phyloP scores from a whole-genome alignment of 495 filamentous ascomycete species.

The Hypoxylon lenormandii region DNA sequence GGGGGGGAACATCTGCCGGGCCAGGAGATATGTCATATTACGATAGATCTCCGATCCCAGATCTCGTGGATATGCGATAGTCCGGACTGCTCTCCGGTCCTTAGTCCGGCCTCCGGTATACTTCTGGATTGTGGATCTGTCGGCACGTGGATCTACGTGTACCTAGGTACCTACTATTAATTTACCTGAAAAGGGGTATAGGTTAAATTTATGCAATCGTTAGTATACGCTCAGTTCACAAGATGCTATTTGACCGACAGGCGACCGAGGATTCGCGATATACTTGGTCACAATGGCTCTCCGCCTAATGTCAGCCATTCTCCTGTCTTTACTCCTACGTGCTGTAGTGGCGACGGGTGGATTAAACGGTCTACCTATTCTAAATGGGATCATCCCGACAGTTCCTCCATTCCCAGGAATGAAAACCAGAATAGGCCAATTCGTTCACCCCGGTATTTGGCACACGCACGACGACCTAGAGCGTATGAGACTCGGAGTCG shows the following conservation, averaged over 20 bases:
- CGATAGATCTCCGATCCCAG: neutral
- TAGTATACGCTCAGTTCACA: too few species aligned
- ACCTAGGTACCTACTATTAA: too few species aligned
- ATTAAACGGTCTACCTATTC: conserved; percentile 35
- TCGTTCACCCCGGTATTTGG: conserved; percentile 48
- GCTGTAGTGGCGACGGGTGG: conserved; percentile 28
- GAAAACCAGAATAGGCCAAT: conserved; percentile 43
- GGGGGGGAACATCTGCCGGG: neutral
- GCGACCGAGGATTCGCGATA: too few species aligned
- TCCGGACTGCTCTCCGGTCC: neutral
- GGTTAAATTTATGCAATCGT: neutral
- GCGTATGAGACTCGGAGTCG: conserved; percentile 42
- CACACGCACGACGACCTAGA: conserved; percentile 50
- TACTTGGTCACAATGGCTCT: neutral
- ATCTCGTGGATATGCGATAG: neutral
- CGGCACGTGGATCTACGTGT: too few species aligned
- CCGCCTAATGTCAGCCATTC: neutral
- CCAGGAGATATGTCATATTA: too few species aligned
- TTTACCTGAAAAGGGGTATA: neutral
- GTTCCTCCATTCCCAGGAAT: conserved; percentile 26
- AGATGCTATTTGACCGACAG: too few species aligned
- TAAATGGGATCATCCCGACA: conserved; percentile 40
- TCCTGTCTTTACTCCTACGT: conserved; percentile 2
- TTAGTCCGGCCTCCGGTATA: neutral
- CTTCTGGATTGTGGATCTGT: neutral